Base-by-base conservation (phyloP, 1,284 basidiomycete genomes). In the Erythrobasidium hasegawianum region DNA sequence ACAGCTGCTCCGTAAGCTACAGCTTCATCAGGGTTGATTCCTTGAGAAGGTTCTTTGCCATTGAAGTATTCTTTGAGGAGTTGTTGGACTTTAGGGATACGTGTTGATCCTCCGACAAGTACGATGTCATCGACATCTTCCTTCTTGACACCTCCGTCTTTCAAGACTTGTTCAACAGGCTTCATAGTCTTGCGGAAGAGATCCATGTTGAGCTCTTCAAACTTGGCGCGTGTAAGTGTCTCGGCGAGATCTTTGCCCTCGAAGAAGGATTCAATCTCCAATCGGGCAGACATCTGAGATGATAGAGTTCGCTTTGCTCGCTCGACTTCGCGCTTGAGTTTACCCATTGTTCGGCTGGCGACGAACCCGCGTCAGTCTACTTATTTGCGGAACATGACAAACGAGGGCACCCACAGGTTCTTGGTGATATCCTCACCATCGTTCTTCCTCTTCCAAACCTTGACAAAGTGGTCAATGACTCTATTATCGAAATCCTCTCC, bases 401-500 rank as follows among this genome's bases (percentile, higher is more conserved):
- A n/a, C n/a, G n/a, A n/a, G n/a, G n/a, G n/a, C n/a, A 47, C 29
- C 8, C 8, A 8, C 26, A 70, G 67, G 69, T 73, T 70, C 77
- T 79, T 83, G 69, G 83, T 83, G 69, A 94, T 90, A 75, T 97
- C 94, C 68, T 87, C 88, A 69, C 88, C 89, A 61, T 74, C 71
- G 43, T 88, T 89, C 85, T 95, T 95, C 83, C 88, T 89, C 86
- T 94, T 94, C 87, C 94, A 96, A 68, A 82, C 79, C 82, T 95
- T 94, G 82, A 87, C 83, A 76, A 96, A 84, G 83, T 92, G 87
- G 71, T 95, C 89, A 73, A 95, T 92, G 70, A 73, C 70, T 60
- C 89, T 87, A 84, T 97, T 97, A 81, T 97, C 95, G 75, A 97
- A 98, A 81, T 97, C 94, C 81, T 97, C 94, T 82, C 95, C 94